Conservation (phyloP, 176 grass and related monocot genomes). For the Oropetium thomaeum region DNA sequence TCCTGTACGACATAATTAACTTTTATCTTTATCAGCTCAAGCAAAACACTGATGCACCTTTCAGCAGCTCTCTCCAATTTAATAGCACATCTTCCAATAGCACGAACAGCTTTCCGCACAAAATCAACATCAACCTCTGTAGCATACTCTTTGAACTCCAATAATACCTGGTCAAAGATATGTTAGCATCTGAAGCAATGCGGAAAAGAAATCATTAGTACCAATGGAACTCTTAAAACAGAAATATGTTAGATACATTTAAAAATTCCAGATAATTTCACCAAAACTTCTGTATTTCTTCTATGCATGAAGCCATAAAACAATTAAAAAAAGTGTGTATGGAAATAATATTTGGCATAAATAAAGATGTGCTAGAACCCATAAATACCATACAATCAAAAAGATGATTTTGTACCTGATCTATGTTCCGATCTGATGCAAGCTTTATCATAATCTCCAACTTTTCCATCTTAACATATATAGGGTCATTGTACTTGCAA, state of each 20-base stretch:
- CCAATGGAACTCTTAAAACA: not conserved
- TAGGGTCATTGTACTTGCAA: slow-evolving; percentile 98
- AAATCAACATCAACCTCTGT: slow-evolving; percentile 99
- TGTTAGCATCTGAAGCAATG: slow-evolving; percentile 31
- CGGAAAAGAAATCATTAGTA: slow-evolving; percentile 22
- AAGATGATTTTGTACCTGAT: slow-evolving; percentile 70
- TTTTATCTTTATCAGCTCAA: slow-evolving; percentile 99
- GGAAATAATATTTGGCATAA: not conserved
- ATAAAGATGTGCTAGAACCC: not conserved
- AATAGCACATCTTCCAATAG: slow-evolving; percentile 97
- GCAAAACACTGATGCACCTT: slow-evolving; percentile 93
- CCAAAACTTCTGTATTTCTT: not conserved
- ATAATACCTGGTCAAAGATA: slow-evolving; percentile 58
- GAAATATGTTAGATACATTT: slow-evolving; percentile 12
- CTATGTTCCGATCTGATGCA: slow-evolving; percentile 90
- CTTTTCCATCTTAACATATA: slow-evolving; percentile 99
- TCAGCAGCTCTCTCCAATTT: slow-evolving; percentile 97
- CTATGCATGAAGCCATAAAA: slow-evolving; percentile 8
- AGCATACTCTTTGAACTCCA: slow-evolving; percentile 99
- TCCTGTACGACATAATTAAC: slow-evolving; percentile 99
- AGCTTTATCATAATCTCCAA: slow-evolving; percentile 99
- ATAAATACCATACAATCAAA: slow-evolving; percentile 11
- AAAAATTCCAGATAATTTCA: slow-evolving; percentile 2
- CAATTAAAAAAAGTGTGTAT: not conserved
- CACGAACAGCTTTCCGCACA: slow-evolving; percentile 96